Evolutionary conservation across 1,139 yeast genomes (phyloP), one percentile per base, ranked within the genome.

Genomic region (Magnusiomyces paraingens): DNA sequence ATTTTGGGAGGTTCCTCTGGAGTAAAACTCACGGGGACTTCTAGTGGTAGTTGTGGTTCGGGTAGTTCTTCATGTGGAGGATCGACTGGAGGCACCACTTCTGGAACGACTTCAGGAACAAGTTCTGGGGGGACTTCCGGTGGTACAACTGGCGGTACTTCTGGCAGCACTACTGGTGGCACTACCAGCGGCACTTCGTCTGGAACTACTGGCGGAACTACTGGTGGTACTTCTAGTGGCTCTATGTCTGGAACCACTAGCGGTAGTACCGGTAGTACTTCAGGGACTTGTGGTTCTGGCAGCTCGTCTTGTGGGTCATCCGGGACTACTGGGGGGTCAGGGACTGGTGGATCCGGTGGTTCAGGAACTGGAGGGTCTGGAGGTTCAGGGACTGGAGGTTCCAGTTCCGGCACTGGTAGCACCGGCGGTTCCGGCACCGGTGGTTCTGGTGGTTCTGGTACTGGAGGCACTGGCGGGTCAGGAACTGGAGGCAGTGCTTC

Each of bases 401-500:
- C 32, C 32, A 26, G 32, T 8, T 26, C 32, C 8, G 32, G 32
- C 32, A 26, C 32, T 4, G 32, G 32, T 4, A 26, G 32, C 32
- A 26, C 32, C 8, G 32, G 32, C 8, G 32, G 32, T 4, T 26
- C 32, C 8, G 32, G 32, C 8, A 26, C 32, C 32, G 32, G 32
- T 4, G 32, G 32, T 5, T 26, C 32, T 26, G 32, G 32, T 26
- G 32, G 32, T 4, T 26, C 32, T 26, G 32, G 32, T 4, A 26
- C 32, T 26, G 32, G 32, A 26, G 32, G 32, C 32, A 26, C 8
- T 8, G 32, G 32, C 8, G 32, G 32, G 32, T 26, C 32, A 40
- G 18, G 21, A n/a, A 42, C 46, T 20, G 46, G 46, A 5, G 47
- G 47, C 38, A 29, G 47, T 36, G 15, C 47, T 3, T 44, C 47